A percentile compares a stretch with the other conserved stretches of the same genome.
These are phyloP conservation scores for Arabis hirsuta DNA, from an alignment of 345 rosid genomes.

Conservation along the genomic window DNA sequence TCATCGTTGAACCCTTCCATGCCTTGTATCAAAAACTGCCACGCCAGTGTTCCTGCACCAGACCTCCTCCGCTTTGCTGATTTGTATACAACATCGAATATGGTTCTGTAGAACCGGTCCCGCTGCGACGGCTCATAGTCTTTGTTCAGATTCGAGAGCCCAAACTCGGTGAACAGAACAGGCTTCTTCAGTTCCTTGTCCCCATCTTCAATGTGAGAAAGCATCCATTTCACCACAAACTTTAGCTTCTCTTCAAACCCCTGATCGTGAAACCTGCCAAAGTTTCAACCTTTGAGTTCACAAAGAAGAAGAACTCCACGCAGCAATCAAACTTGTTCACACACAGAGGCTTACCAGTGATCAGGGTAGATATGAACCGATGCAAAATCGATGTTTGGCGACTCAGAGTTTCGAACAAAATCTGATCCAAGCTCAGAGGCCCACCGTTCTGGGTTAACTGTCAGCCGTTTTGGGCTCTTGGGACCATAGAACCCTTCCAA, in stretches of 20 bases:
- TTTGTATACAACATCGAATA: conserved; percentile 61
- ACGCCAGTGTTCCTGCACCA: conserved; percentile 82
- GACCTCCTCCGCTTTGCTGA: conserved; percentile 74
- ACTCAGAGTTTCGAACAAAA: conserved; percentile 75
- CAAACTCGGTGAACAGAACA: conserved; percentile 83
- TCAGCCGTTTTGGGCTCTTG: conserved; percentile 68
- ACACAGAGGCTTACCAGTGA: conserved; percentile 65
- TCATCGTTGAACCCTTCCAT: conserved; percentile 89
- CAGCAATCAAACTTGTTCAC: neutral
- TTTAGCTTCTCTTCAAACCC: conserved; percentile 66
- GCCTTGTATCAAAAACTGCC: conserved; percentile 83
- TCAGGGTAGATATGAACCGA: conserved; percentile 97
- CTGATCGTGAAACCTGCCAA: conserved; percentile 66
- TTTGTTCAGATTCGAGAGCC: conserved; percentile 74
- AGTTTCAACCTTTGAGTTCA: neutral
- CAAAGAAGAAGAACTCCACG: neutral
- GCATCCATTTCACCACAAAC: conserved; percentile 80
- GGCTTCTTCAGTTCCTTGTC: conserved; percentile 80
- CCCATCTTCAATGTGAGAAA: conserved; percentile 88
- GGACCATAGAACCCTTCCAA: conserved; percentile 97
- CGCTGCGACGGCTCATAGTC: conserved; percentile 68
- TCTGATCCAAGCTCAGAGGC: conserved; percentile 87
- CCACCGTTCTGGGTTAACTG: conserved; percentile 83
- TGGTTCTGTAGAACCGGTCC: conserved; percentile 57
- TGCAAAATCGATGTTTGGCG: conserved; percentile 67